Percentiles rank a stretch among this genome's conserved stretches.
These are phyloP conservation scores for Scedosporium minutisporum DNA, from an alignment of 2,329 filamentous ascomycete species.

Conservation along the genomic window DNA sequence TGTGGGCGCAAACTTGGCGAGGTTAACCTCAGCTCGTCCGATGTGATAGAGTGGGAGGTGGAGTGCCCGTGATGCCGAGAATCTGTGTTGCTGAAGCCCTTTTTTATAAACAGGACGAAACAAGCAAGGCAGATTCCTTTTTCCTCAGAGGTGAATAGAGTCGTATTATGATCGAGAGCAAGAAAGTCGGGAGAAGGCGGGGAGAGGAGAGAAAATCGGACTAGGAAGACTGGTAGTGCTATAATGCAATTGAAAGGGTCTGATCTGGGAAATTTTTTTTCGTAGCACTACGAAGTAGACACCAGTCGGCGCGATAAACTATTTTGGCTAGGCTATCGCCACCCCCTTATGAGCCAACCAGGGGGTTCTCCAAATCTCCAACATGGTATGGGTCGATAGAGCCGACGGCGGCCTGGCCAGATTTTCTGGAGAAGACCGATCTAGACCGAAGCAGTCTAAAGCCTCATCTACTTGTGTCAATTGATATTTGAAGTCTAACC, in stretches of 20 bases:
- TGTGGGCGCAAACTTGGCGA: neutral
- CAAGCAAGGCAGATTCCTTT: neutral
- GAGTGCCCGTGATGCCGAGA: neutral
- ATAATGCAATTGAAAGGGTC: neutral
- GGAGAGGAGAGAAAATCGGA: neutral
- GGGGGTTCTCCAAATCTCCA: no score
- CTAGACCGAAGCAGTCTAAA: no score
- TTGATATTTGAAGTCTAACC: no score
- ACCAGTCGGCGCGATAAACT: conserved; percentile 1
- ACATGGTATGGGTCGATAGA: neutral
- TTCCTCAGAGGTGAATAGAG: neutral
- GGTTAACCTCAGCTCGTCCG: neutral
- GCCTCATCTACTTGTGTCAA: no score
- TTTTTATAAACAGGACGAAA: neutral
- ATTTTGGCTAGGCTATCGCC: conserved; percentile 1
- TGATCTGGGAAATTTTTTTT: conserved; percentile 12
- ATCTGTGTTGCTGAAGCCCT: neutral
- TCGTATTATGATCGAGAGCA: neutral
- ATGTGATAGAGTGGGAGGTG: neutral
- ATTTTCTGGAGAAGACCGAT: no score
- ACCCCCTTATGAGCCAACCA: neutral
- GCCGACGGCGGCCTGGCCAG: neutral
- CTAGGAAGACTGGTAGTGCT: neutral
- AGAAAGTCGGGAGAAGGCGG: conserved; percentile 3
- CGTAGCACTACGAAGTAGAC: neutral